These are phyloP conservation scores for Udeniomyces megalosporus DNA, from an alignment of 768 basidiomycete species.

Conservation along the genomic window DNA sequence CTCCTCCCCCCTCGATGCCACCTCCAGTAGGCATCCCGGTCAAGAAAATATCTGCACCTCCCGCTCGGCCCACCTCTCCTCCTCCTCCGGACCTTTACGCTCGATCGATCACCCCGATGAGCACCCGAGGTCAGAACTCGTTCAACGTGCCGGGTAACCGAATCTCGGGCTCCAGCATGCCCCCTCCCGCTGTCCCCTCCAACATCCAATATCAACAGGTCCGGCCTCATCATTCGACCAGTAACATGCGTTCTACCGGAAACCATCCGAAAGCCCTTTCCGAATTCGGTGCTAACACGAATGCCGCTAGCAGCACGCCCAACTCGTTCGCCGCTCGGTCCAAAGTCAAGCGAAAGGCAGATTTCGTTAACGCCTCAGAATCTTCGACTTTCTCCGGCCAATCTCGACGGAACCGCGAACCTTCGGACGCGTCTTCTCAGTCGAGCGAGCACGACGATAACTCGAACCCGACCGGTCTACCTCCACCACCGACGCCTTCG, in stretches of 20 bases:
- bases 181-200: conserved; percentile 31
- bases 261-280: background rate
- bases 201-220: no score
- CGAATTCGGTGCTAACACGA: conserved; percentile 1
- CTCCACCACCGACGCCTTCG: conserved; percentile 1
- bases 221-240: conserved; percentile 32
- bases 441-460: conserved; percentile 18
- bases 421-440: conserved; percentile 16
- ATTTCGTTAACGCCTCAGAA: conserved; percentile 3
- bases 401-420: background rate
- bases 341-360: conserved; percentile 11
- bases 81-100: conserved; percentile 87
- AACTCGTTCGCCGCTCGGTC: conserved; percentile 8
- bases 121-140: conserved; percentile 45
- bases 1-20: conserved; percentile 39
- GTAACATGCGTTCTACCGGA: background rate
- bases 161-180: conserved; percentile 48
- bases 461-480: background rate
- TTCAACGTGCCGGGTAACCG: background rate
- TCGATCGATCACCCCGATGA: conserved; percentile 59
- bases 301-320: no score
- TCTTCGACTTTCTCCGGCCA: background rate
- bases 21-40: conserved; percentile 58
- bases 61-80: conserved; percentile 73
- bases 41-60: conserved; percentile 30